Percentiles rank a stretch among this genome's conserved stretches.
These are phyloP conservation scores for Claviceps pazoutovae DNA, from an alignment of 2,329 filamentous ascomycete genomes.

Conservation along the genomic window DNA sequence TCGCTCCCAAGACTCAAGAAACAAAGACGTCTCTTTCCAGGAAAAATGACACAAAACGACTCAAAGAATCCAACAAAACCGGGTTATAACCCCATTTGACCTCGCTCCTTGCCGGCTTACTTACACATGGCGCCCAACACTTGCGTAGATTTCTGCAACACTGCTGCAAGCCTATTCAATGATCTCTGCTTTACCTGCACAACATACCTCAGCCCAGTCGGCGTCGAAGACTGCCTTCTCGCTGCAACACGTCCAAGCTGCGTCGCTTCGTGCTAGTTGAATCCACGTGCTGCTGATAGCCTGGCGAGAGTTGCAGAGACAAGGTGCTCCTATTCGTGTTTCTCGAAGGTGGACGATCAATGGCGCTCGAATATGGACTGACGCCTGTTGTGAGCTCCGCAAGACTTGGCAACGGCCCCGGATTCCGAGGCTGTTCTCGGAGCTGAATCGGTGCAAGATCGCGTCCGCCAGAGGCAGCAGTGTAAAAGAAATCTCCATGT, in stretches of 20 bases:
- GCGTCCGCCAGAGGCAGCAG: conserved; percentile 25
- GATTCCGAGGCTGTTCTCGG: conserved; percentile 23
- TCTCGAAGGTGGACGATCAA: conserved; percentile 19
- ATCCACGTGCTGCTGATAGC: conserved; percentile 22
- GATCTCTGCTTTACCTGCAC: too few relatives aligned
- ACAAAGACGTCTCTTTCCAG: not conserved
- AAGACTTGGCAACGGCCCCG: conserved; percentile 42
- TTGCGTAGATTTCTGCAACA: too few relatives aligned
- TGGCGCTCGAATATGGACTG: conserved; percentile 43
- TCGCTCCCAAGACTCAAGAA: not conserved
- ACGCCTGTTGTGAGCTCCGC: conserved; percentile 51
- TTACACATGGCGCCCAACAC: not conserved
- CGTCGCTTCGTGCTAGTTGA: conserved; percentile 35
- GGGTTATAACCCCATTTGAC: not conserved
- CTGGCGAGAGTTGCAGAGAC: conserved; percentile 19
- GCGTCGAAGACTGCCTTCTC: conserved; percentile 32
- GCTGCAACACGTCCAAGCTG: conserved; percentile 30
- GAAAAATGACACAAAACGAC: not conserved
- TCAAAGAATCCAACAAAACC: not conserved
- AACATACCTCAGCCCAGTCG: conserved; percentile 12
- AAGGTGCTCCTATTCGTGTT: conserved; percentile 12
- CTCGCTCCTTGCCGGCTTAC: not conserved
- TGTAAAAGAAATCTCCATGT: conserved; percentile 18
- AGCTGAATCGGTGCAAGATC: conserved; percentile 41
- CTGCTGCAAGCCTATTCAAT: too few relatives aligned